Evolutionary conservation across 805 yeast genomes (phyloP).

Genomic region (Candida ponderosae): DNA sequence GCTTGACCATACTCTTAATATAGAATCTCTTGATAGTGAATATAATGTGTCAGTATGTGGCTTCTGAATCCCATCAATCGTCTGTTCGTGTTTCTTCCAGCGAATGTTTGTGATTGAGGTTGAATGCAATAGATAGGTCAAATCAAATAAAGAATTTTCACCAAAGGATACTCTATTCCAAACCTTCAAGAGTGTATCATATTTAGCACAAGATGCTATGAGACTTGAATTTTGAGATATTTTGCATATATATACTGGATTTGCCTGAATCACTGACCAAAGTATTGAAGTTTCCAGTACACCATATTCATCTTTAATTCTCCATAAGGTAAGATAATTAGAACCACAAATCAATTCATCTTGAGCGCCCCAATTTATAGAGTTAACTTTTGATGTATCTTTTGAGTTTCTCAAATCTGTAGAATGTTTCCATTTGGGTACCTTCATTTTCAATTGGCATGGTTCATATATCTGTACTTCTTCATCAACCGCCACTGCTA

Average conservation of each 20-base stretch:
- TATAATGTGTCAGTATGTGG: slow-evolving; percentile 47
- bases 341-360: slow-evolving; percentile 61
- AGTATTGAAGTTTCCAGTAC: slow-evolving; percentile 21
- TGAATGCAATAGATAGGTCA: slow-evolving; percentile 62
- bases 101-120: slow-evolving; percentile 44
- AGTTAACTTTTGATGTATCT: slow-evolving; percentile 27
- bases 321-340: slow-evolving; percentile 45
- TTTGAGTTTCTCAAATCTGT: slow-evolving; percentile 21
- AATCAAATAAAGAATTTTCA: slow-evolving; percentile 56
- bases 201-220: slow-evolving; percentile 55
- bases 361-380: slow-evolving; percentile 46
- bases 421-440: slow-evolving; percentile 37
- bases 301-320: slow-evolving; percentile 37
- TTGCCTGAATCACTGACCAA: slow-evolving; percentile 44
- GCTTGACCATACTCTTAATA: slow-evolving; percentile 62
- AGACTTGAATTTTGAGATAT: slow-evolving; percentile 63
- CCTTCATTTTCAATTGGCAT: slow-evolving; percentile 33
- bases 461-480: slow-evolving; percentile 49
- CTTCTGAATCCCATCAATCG: slow-evolving; percentile 17
- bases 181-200: slow-evolving; percentile 62
- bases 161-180: slow-evolving; percentile 74
- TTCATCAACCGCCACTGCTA: slow-evolving; percentile 44
- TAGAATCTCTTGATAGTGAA: slow-evolving; percentile 52
- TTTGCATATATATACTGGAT: slow-evolving; percentile 47
- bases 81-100: slow-evolving; percentile 42